phyloP scores from a whole-genome alignment of 768 basidiomycete genomes.

The Kwoniella sp. region DNA sequence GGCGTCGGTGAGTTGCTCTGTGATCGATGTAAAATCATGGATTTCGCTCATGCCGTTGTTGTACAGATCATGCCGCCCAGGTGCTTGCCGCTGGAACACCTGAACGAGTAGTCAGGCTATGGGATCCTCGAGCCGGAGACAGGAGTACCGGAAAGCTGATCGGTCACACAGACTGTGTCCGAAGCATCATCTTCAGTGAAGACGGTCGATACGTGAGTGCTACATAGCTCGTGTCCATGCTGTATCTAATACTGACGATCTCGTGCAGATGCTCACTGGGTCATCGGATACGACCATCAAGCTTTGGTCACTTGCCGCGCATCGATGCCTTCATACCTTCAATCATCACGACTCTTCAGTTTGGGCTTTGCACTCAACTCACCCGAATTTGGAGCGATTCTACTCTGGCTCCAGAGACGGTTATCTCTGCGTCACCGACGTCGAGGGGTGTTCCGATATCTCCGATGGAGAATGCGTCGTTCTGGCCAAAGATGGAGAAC shows the following conservation, averaged over 20 bases:
- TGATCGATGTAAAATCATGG: too few relatives aligned
- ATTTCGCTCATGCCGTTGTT: slow-evolving; percentile 53
- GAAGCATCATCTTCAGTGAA: slow-evolving; percentile 82
- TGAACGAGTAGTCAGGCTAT: slow-evolving; percentile 83
- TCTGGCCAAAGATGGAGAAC: slow-evolving; percentile 61
- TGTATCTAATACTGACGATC: background rate
- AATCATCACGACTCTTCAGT: slow-evolving; percentile 87
- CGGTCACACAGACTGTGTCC: slow-evolving; percentile 95
- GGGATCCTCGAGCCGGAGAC: slow-evolving; percentile 88
- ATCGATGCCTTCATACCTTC: slow-evolving; percentile 92
- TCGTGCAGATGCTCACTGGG: slow-evolving; percentile 52
- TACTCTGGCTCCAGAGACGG: slow-evolving; percentile 94
- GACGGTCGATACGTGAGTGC: slow-evolving; percentile 82
- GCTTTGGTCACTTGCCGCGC: slow-evolving; percentile 85
- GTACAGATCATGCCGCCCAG: slow-evolving; percentile 75
- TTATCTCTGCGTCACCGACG: slow-evolving; percentile 83
- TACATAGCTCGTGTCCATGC: background rate
- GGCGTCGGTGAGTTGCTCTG: slow-evolving; percentile 43
- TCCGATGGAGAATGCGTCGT: slow-evolving; percentile 87
- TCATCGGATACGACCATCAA: slow-evolving; percentile 57
- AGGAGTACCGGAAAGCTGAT: slow-evolving; percentile 77
- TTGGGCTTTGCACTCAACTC: slow-evolving; percentile 86
- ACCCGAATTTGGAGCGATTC: slow-evolving; percentile 82
- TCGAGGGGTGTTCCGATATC: slow-evolving; percentile 76
- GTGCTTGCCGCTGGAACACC: slow-evolving; percentile 87